Percentiles rank a stretch among this genome's conserved stretches.
phyloP scores from a whole-genome alignment of 108 stramenopile species.

The Mediolabrus comicus region DNA sequence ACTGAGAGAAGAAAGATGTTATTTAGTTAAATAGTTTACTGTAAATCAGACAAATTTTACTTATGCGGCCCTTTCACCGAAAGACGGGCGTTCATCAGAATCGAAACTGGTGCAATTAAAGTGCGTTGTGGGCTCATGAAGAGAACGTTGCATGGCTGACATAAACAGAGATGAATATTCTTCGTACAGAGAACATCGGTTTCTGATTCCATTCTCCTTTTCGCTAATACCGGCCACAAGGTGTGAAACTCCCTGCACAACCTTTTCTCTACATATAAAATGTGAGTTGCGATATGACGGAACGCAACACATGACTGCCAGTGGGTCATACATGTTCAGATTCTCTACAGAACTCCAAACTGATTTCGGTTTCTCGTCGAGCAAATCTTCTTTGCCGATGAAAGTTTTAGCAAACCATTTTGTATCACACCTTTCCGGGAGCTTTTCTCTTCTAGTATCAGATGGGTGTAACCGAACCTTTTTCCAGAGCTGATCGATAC shows the following conservation, averaged over 20 bases:
- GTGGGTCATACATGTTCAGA: conserved; percentile 48
- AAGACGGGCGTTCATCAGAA: no score
- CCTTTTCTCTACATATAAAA: conserved; percentile 35
- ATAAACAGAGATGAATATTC: conserved; percentile 40
- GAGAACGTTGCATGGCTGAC: conserved; percentile 20
- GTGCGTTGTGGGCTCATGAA: not conserved
- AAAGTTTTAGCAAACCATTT: conserved; percentile 44
- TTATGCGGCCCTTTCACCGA: no score
- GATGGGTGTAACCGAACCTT: conserved; percentile 30
- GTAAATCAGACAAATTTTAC: no score
- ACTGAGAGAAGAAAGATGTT: no score
- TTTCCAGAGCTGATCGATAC: conserved; percentile 47
- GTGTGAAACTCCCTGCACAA: conserved; percentile 35
- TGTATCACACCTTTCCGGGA: conserved; percentile 39
- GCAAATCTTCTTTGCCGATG: conserved; percentile 15
- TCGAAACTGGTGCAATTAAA: not conserved
- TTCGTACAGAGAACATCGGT: conserved; percentile 20
- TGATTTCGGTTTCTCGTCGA: conserved; percentile 14
- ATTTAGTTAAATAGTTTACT: no score
- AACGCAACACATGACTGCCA: conserved; percentile 39
- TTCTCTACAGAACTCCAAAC: conserved; percentile 35
- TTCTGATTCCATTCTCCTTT: conserved; percentile 26
- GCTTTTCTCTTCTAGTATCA: conserved; percentile 42
- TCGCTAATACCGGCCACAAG: conserved; percentile 36
- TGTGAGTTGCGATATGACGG: conserved; percentile 32